Base-by-base conservation (phyloP, 768 basidiomycete species). In the Vararia minispora region DNA sequence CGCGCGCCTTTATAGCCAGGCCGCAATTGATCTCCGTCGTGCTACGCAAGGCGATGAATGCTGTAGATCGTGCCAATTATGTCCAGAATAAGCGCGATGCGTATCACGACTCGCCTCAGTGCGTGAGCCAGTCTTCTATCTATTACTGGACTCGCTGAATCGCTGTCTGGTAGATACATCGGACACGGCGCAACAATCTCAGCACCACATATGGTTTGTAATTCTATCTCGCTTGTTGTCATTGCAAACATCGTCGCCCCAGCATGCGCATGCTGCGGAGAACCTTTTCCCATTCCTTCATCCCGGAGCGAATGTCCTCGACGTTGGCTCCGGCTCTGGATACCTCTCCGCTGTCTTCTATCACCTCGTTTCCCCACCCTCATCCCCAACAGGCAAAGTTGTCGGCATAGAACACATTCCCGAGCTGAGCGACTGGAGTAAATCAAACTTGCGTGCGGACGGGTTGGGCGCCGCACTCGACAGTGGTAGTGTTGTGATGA, bases 121-220 rank as follows among this genome's bases (percentile, higher is more conserved):
- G 39, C 36, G 47, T 46, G 12, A 17, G 21, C 16, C n/a, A n/a
- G 4, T 13, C 20, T 30, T 24, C 16, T 28, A 12, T 24, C 22
- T 20, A 6, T 4, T 21, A 26, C 20, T 6, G 10, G 10, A 20
- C 22, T 10, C 18, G 21, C 29, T 33, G 13, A 44, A 17, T 22
- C 31, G 17, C 10, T n/a, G 4, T 33, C 8, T 12, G 14, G 25
- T 17, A 43, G 43, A 25, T 50, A 85, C 13, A 90, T 91, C 36
- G 83, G 85, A 2, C 71, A 82, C 51, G 79, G 76, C 10, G 92
- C 91, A 11, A 99, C 94, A 0, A 97, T 99, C 45, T 88, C 84
- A 27, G 94, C 94, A 0, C 94, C 94, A 1, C 94, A 99, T 55
- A 98, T 98, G 92, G 84, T 81, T n/a, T n/a, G n/a, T n/a, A n/a